Percentiles rank a stretch among this genome's conserved stretches.
Evolutionary conservation across 495 filamentous ascomycete genomes (phyloP).

Genomic region (Podospora bellae-mahoneyi): DNA sequence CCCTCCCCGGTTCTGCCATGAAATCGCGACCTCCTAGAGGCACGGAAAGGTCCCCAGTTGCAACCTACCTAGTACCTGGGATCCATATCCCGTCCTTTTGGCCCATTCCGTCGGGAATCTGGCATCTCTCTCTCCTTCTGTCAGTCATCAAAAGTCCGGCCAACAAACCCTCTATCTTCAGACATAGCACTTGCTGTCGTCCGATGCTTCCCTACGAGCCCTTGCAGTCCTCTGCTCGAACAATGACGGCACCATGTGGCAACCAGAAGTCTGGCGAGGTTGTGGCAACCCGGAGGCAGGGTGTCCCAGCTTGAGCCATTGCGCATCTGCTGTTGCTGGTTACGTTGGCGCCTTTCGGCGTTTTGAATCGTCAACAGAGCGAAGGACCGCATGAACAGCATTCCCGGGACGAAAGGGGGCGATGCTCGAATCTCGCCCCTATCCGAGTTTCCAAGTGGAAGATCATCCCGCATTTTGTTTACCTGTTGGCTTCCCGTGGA

Average conservation of each 20-base stretch:
- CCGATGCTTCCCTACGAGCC: background rate
- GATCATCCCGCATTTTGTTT: background rate
- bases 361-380: too few species aligned
- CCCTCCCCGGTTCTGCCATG: too few species aligned
- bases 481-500: background rate
- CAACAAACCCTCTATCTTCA: background rate
- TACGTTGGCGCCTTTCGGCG: too few species aligned
- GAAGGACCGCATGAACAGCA: background rate
- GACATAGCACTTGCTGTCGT: background rate
- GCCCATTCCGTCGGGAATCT: too few species aligned
- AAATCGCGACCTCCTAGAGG: too few species aligned
- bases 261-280: background rate
- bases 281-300: background rate
- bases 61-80: too few species aligned
- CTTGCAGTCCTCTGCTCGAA: background rate
- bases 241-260: background rate
- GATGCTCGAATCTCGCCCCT: background rate
- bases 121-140: background rate
- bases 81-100: too few species aligned
- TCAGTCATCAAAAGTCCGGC: background rate
- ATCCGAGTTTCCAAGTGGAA: background rate
- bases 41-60: too few species aligned
- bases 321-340: background rate
- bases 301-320: background rate
- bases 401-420: conserved; percentile 3